phyloP scores from a whole-genome alignment of 148 eudicot genomes.

The Rhododendron griersonianum region DNA sequence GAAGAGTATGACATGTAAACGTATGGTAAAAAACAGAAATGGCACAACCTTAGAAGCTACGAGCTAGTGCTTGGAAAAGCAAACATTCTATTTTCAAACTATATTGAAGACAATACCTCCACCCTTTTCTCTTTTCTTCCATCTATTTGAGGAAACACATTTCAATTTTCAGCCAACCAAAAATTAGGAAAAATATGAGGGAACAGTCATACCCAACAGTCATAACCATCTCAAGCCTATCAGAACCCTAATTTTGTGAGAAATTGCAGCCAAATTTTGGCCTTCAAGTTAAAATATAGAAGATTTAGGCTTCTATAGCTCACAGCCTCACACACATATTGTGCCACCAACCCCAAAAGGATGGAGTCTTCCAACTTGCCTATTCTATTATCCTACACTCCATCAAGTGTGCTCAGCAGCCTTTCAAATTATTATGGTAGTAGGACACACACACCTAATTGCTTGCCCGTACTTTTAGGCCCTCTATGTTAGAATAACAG shows the following conservation, averaged over 20 bases:
- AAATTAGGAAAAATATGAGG: too few relatives aligned
- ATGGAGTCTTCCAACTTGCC: neutral
- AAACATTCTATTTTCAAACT: too few relatives aligned
- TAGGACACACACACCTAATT: neutral
- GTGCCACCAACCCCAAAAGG: neutral
- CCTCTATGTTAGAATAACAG: neutral
- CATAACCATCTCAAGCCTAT: neutral
- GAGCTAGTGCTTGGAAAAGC: too few relatives aligned
- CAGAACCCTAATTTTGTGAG: neutral
- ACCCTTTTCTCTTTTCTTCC: too few relatives aligned
- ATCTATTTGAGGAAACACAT: too few relatives aligned
- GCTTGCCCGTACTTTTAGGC: neutral
- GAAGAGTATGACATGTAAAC: too few relatives aligned
- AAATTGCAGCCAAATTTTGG: neutral
- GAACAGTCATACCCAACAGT: too few relatives aligned
- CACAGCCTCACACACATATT: neutral
- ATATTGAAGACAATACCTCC: too few relatives aligned
- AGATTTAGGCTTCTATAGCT: neutral
- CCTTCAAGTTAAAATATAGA: neutral
- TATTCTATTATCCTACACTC: neutral
- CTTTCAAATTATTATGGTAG: neutral
- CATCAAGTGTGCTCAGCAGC: neutral
- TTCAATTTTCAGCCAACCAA: too few relatives aligned
- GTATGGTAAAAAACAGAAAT: too few relatives aligned
- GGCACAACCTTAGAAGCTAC: too few relatives aligned